Evolutionary conservation across 306 rosid genomes (phyloP).

Genomic region (Astragalus glycyphyllos): DNA sequence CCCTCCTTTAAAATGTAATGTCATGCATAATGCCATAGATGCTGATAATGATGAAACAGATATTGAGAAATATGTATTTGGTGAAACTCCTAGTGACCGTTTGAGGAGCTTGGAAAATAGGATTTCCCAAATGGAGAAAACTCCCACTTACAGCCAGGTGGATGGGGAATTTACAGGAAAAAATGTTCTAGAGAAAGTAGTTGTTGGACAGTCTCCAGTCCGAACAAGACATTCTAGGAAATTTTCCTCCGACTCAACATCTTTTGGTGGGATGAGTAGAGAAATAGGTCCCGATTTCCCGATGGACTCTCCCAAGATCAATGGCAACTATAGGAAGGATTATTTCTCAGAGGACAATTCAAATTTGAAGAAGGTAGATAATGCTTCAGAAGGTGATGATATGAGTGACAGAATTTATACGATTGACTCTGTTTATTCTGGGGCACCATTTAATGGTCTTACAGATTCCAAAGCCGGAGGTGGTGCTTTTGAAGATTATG

Average conservation of each 20-base stretch:
- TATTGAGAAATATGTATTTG: constrained; percentile 88
- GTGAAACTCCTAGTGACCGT: constrained; percentile 78
- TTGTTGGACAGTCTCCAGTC: constrained; percentile 85
- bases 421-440: constrained; percentile 81
- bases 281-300: constrained; percentile 53
- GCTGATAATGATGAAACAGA: constrained; percentile 65
- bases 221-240: constrained; percentile 58
- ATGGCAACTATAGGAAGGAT: constrained; percentile 63
- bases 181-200: constrained; percentile 71
- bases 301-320: constrained; percentile 63
- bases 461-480: constrained; percentile 58
- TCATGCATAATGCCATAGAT: constrained; percentile 54
- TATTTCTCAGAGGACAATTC: constrained; percentile 65
- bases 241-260: constrained; percentile 65
- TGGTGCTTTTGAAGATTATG: constrained; percentile 60
- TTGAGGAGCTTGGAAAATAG: constrained; percentile 79
- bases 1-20: constrained; percentile 85
- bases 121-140: constrained; percentile 80
- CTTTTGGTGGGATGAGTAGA: constrained; percentile 55
- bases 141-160: constrained; percentile 62
- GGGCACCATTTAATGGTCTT: constrained; percentile 60
- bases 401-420: constrained; percentile 85
- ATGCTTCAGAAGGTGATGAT: constrained; percentile 76
- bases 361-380: constrained; percentile 63
- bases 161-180: constrained; percentile 74